These are phyloP conservation scores for Cladosporium sp. DNA, from an alignment of 2,329 filamentous ascomycete species.

Conservation along the genomic window DNA sequence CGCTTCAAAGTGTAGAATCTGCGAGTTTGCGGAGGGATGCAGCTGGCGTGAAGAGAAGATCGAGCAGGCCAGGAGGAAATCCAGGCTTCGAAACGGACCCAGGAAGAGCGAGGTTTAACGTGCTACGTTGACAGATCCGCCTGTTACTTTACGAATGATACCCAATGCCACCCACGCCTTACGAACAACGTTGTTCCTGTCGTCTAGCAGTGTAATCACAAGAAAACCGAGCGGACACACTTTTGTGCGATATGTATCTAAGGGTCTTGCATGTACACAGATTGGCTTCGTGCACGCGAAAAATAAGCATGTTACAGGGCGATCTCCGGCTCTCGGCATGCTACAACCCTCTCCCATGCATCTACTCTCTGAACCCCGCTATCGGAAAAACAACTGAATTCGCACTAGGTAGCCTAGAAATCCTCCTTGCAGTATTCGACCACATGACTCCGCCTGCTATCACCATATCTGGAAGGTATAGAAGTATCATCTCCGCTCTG, in stretches of 20 bases:
- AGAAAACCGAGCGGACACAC: not conserved
- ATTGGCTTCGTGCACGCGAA: not conserved
- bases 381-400: not conserved
- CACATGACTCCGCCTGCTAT: not conserved
- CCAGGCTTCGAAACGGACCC: constrained; percentile 18
- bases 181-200: too few species aligned
- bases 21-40: constrained; percentile 77
- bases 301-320: not conserved
- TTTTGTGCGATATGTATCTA: not conserved
- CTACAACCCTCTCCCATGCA: not conserved
- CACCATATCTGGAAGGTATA: not conserved
- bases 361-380: not conserved
- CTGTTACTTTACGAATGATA: too few species aligned
- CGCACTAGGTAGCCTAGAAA: too few species aligned
- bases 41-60: constrained; percentile 71
- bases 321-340: not conserved
- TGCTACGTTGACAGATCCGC: too few species aligned
- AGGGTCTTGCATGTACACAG: not conserved
- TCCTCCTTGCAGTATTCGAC: not conserved
- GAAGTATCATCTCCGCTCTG: not conserved
- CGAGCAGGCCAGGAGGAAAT: constrained; percentile 46
- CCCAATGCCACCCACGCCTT: too few species aligned
- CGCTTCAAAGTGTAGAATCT: constrained; percentile 80
- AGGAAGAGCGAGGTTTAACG: constrained; percentile 22
- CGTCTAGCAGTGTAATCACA: too few species aligned